A percentile compares a stretch with the other conserved stretches of the same genome.
Evolutionary conservation across 2,329 filamentous ascomycete species (phyloP).

Genomic region (Colletotrichum sp.): DNA sequence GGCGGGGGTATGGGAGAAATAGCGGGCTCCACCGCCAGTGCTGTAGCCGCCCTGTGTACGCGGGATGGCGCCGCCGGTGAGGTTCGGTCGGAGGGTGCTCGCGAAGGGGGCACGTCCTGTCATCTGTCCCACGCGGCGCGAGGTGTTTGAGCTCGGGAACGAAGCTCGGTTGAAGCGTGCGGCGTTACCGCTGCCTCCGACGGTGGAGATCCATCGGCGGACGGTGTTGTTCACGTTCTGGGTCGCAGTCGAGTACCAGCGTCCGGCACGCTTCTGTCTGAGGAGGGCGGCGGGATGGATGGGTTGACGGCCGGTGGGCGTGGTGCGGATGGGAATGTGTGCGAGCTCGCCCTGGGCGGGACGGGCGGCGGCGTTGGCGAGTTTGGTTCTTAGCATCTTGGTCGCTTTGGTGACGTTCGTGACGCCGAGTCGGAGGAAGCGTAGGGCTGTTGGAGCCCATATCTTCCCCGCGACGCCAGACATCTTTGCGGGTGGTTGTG

Average conservation of each 20-base stretch:
- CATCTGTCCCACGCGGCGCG: conserved; percentile 61
- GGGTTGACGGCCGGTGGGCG: conserved; percentile 49
- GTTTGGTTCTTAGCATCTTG: conserved; percentile 55
- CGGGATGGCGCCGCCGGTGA: conserved; percentile 85
- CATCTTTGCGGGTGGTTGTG: conserved; percentile 46
- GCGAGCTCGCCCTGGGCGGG: conserved; percentile 50
- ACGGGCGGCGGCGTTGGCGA: conserved; percentile 48
- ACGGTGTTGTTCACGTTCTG: conserved; percentile 49
- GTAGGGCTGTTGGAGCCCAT: conserved; percentile 61
- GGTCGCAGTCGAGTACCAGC: conserved; percentile 54
- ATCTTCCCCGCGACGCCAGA: conserved; percentile 59
- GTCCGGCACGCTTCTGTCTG: conserved; percentile 50
- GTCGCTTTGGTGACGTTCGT: conserved; percentile 55
- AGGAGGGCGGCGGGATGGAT: conserved; percentile 57
- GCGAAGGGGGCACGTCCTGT: conserved; percentile 85
- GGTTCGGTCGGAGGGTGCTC: conserved; percentile 85
- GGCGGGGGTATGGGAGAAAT: conserved; percentile 89
- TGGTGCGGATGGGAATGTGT: conserved; percentile 47
- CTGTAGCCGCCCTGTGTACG: conserved; percentile 90
- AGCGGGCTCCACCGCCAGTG: conserved; percentile 75
- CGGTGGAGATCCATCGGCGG: conserved; percentile 54
- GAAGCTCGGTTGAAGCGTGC: conserved; percentile 52
- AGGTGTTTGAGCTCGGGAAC: conserved; percentile 54
- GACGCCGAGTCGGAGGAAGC: conserved; percentile 58
- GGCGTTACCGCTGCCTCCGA: conserved; percentile 25